Evolutionary conservation across 805 yeast species (phyloP), one percentile per base, ranked within the genome.

Genomic region (Saccharomyces jurei): DNA sequence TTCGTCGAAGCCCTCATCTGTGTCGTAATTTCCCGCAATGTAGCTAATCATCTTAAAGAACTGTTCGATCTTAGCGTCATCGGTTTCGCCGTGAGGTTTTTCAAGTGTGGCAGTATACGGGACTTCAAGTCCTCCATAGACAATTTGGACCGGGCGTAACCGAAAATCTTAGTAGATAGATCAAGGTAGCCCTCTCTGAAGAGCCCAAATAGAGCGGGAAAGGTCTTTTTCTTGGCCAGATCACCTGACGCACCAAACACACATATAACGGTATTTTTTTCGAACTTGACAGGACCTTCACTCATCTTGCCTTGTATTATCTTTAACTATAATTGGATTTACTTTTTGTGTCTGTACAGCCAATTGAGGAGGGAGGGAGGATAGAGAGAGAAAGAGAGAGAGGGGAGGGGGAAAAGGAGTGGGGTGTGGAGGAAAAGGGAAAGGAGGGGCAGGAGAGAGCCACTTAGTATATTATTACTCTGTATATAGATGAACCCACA

Each of bases 231-330:
- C 76, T 89, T 89, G 54, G 97, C 96, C 60, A 91, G 77, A 71
- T 91, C 97, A 52, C 97, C 97, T 25, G 96, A 87, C 48, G 97
- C 97, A 52, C 97, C 97, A 64, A 90, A 87, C 30, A 91, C 96
- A 28, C 85, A 88, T 63, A 91, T 78, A 47, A 82, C 77, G 8
- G 88, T 83, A 72, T 86, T 74, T 59, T 85, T 81, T 56, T 80
- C 83, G 70, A 86, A 87, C 56, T 65, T 66, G 29, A 65, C 64
- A 28, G 62, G 59, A 14, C 17, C 36, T 48, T 46, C 44, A 36
- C 44, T 36, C 25, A 36, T 36, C 44, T 17, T 36, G 44, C 36
- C 36, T 31, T 31, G 17, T 31, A 21, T 41, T 17, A 30, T 52
- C 49, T 51, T 46, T 41, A 41, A 46, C n/a, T 56, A 25, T 50